phyloP scores from a whole-genome alignment of 805 yeast genomes.

The Sungouiozyma intestinalis region DNA sequence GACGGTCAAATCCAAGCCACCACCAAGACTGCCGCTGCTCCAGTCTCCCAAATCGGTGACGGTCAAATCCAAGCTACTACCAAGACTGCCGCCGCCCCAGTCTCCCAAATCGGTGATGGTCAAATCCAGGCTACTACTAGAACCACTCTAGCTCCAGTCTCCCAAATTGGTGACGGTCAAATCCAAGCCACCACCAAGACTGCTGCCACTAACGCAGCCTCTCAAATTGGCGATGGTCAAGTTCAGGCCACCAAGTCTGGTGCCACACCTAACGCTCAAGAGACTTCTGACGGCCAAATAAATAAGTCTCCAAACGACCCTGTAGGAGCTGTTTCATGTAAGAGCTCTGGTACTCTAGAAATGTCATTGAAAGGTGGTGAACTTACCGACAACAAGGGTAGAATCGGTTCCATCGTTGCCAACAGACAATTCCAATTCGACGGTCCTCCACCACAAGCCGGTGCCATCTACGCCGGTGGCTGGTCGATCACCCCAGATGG shows the following conservation, averaged over 20 bases:
- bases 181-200: slow-evolving; percentile 33
- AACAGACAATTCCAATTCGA: slow-evolving; percentile 81
- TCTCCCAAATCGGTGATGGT: slow-evolving; percentile 31
- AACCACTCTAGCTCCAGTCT: slow-evolving; percentile 29
- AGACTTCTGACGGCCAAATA: slow-evolving; percentile 20
- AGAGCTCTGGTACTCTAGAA: slow-evolving; percentile 40
- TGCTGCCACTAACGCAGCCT: no score
- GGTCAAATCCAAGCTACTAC: slow-evolving; percentile 28
- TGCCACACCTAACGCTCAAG: slow-evolving; percentile 14
- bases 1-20: slow-evolving; percentile 35
- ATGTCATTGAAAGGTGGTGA: slow-evolving; percentile 41
- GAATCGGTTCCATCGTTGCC: slow-evolving; percentile 72
- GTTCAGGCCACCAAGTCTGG: slow-evolving; percentile 36
- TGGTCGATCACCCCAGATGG: slow-evolving; percentile 49
- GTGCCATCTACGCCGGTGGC: slow-evolving; percentile 60
- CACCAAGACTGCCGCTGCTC: slow-evolving; percentile 17
- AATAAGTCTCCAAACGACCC: slow-evolving; percentile 27
- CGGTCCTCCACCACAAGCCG: slow-evolving; percentile 81
- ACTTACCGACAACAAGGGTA: slow-evolving; percentile 48
- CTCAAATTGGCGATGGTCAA: slow-evolving; percentile 59
- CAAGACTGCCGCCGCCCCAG: slow-evolving; percentile 31
- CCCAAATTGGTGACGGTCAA: slow-evolving; percentile 34
- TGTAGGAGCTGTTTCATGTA: slow-evolving; percentile 34
- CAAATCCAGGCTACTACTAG: slow-evolving; percentile 38
- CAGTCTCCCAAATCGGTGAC: slow-evolving; percentile 28